phyloP scores from a whole-genome alignment of 495 filamentous ascomycete genomes.

The Aspergillus saccharolyticus region DNA sequence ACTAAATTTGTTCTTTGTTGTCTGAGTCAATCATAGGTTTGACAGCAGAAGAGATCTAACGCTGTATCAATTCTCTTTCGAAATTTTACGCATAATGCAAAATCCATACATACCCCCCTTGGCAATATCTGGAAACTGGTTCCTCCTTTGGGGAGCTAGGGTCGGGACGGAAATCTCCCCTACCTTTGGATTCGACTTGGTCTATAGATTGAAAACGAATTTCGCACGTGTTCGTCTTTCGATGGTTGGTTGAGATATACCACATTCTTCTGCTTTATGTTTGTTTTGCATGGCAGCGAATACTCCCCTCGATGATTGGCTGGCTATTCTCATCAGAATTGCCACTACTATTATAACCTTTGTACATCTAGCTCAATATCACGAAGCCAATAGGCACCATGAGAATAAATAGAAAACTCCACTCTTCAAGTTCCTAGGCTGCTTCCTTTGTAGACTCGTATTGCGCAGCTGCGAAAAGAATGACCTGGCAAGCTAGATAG shows the following conservation, averaged over 20 bases:
- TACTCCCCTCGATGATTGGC: neutral
- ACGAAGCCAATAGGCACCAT: conserved; percentile 3
- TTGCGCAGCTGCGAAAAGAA: neutral
- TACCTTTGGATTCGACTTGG: too few species aligned
- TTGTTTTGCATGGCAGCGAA: conserved; percentile 25
- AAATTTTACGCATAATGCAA: too few species aligned
- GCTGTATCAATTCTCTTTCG: neutral
- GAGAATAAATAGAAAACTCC: conserved; percentile 18
- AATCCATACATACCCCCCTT: neutral
- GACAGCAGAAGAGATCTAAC: neutral
- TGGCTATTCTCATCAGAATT: conserved; percentile 16
- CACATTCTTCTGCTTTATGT: conserved; percentile 19
- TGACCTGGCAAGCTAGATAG: neutral
- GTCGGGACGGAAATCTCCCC: neutral
- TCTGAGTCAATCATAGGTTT: conserved; percentile 1
- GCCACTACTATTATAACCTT: neutral
- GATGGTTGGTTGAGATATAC: conserved; percentile 14
- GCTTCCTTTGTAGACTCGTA: neutral
- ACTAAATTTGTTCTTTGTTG: conserved; percentile 48
- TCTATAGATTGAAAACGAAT: too few species aligned
- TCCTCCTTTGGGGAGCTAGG: neutral
- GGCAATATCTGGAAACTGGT: neutral
- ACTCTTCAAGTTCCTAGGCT: conserved; percentile 12
- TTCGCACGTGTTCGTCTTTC: too few species aligned
- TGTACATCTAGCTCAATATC: conserved; percentile 1